phyloP scores from a whole-genome alignment of 257 asterid genomes.

The Nicotiana paniculata region DNA sequence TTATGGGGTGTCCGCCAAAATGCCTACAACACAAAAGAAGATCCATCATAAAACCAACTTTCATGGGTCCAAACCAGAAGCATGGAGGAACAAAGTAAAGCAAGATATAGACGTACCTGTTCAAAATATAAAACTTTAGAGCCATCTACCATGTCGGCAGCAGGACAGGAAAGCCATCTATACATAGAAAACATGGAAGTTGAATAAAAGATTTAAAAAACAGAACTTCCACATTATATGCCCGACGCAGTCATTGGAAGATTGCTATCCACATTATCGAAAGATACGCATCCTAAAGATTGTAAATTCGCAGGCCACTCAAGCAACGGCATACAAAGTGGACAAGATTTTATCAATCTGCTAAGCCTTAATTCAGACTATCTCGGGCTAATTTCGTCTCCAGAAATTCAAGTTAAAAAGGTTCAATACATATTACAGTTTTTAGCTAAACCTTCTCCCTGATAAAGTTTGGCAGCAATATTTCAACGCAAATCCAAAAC shows the following conservation, averaged over 20 bases:
- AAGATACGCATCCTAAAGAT: not conserved
- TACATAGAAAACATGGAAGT: conserved; percentile 3
- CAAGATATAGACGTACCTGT: conserved; percentile 40
- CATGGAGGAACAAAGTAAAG: not conserved
- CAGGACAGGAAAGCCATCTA: conserved; percentile 94
- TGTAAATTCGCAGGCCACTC: not conserved
- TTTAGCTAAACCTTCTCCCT: not conserved
- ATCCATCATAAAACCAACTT: not conserved
- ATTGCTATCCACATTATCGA: not conserved
- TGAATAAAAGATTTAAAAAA: not conserved
- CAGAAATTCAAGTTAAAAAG: not conserved
- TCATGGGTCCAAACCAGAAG: not conserved
- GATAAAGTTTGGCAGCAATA: not conserved
- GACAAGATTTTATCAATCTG: not conserved
- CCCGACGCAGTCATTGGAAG: not conserved
- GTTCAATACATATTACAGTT: not conserved
- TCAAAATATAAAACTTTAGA: conserved; percentile 92
- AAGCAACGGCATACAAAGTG: not conserved
- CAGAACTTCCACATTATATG: not conserved
- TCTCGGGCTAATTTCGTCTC: not conserved
- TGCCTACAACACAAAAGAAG: conserved; percentile 45
- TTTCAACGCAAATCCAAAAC: not conserved
- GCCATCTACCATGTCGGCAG: conserved; percentile 96
- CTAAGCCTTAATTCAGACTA: not conserved
- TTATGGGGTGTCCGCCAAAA: conserved; percentile 95